Percentiles rank a stretch among this genome's conserved stretches.
Conservation (phyloP, 345 rosid species). For the Pugionium cornutum region DNA sequence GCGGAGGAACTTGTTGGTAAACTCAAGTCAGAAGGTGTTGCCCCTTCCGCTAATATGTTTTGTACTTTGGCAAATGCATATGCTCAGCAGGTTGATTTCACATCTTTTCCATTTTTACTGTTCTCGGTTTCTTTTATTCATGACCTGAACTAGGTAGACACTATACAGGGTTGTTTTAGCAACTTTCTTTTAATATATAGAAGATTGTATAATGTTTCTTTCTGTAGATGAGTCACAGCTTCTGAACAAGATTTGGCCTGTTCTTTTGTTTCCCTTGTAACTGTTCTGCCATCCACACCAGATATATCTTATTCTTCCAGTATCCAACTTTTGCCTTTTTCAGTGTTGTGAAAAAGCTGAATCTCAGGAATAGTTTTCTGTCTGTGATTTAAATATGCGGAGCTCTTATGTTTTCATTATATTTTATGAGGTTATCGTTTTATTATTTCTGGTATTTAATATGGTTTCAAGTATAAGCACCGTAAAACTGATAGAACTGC, state of each 20-base stretch:
- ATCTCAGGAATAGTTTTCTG: not conserved
- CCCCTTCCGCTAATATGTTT: conserved; percentile 50
- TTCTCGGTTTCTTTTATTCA: conserved; percentile 1
- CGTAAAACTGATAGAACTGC: not conserved
- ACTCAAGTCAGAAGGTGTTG: conserved; percentile 54
- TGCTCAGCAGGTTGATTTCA: conserved; percentile 62
- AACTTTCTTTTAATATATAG: not conserved
- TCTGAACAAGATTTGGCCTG: not conserved
- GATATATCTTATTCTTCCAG: not conserved
- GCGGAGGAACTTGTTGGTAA: conserved; percentile 56
- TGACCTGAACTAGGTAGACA: conserved; percentile 5
- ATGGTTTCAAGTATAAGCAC: not conserved
- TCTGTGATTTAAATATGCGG: not conserved
- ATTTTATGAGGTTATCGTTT: not conserved
- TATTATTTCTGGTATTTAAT: not conserved
- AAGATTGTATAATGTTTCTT: not conserved
- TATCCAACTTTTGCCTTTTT: no score
- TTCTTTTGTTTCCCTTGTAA: not conserved
- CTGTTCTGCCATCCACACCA: not conserved
- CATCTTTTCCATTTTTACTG: not conserved
- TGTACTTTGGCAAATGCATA: conserved; percentile 73
- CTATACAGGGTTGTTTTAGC: conserved; percentile 6
- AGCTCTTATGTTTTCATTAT: not conserved
- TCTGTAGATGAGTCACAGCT: not conserved
- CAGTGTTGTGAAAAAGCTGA: not conserved